phyloP scores from a whole-genome alignment of 768 basidiomycete genomes.

The Russula sp. region DNA sequence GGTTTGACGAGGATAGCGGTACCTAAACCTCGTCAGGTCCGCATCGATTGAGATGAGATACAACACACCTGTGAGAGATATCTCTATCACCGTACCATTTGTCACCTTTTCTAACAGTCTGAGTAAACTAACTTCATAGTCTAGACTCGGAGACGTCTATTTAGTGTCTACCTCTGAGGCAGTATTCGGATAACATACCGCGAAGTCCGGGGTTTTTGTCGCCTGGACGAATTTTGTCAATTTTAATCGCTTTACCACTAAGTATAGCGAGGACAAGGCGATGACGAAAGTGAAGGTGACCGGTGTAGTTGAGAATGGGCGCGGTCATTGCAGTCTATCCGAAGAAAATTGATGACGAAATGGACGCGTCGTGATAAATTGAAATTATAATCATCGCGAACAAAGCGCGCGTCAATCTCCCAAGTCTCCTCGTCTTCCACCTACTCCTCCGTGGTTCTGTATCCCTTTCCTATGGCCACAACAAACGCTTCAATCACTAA shows the following conservation, averaged over 20 bases:
- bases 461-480: slow-evolving; percentile 6
- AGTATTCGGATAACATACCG: slow-evolving; percentile 47
- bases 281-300: slow-evolving; percentile 79
- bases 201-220: slow-evolving; percentile 95
- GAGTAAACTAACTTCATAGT: slow-evolving; percentile 90
- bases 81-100: slow-evolving; percentile 93
- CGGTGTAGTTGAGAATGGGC: slow-evolving; percentile 56
- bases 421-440: background rate
- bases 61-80: slow-evolving; percentile 83
- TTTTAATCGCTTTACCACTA: slow-evolving; percentile 78
- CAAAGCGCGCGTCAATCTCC: background rate
- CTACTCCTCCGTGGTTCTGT: background rate
- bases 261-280: slow-evolving; percentile 87
- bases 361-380: slow-evolving; percentile 11
- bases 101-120: slow-evolving; percentile 86
- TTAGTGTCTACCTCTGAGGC: background rate
- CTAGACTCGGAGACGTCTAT: slow-evolving; percentile 48
- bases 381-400: background rate
- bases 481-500: slow-evolving; percentile 33
- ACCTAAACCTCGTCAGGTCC: slow-evolving; percentile 46
- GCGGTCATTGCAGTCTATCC: background rate
- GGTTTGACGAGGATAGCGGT: slow-evolving; percentile 91
- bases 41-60: background rate
- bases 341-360: slow-evolving; percentile 15
- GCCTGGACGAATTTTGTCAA: slow-evolving; percentile 84